Conservation (phyloP, 306 rosid species). For the Medicago ruthenica region DNA sequence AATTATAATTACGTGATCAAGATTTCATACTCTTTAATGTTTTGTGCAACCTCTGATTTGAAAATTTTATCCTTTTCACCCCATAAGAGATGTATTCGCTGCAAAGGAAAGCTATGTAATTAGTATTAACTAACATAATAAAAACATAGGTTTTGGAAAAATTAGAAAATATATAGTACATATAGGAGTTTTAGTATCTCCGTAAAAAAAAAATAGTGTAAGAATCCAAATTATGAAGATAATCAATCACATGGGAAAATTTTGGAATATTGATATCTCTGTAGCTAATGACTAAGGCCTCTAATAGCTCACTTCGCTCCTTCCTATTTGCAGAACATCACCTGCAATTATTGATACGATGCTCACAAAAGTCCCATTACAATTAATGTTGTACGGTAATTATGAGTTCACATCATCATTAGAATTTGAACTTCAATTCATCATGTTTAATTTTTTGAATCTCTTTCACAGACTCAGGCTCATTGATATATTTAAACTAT, state of each 20-base stretch:
- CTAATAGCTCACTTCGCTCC: slow-evolving; percentile 72
- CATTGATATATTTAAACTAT: too few species aligned
- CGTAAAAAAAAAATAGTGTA: too few species aligned
- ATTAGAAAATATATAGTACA: background rate
- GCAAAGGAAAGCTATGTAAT: slow-evolving; percentile 5
- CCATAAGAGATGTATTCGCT: slow-evolving; percentile 79
- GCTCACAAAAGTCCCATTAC: background rate
- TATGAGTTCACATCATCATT: too few species aligned
- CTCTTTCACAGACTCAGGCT: too few species aligned
- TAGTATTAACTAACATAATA: background rate
- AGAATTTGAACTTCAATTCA: too few species aligned
- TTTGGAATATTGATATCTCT: slow-evolving; percentile 56
- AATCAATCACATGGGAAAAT: slow-evolving; percentile 57
- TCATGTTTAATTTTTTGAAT: too few species aligned
- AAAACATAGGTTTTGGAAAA: background rate
- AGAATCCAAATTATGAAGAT: background rate
- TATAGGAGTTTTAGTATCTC: background rate
- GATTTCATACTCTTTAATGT: slow-evolving; percentile 62
- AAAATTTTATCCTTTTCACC: slow-evolving; percentile 75
- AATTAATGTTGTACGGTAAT: too few species aligned
- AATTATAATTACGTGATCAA: background rate
- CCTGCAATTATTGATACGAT: slow-evolving; percentile 41
- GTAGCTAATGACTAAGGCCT: slow-evolving; percentile 48
- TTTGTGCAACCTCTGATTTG: slow-evolving; percentile 57
- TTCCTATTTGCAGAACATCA: slow-evolving; percentile 71